phyloP scores from a whole-genome alignment of 352 stramenopile species.

The Phytophthora quininea region DNA sequence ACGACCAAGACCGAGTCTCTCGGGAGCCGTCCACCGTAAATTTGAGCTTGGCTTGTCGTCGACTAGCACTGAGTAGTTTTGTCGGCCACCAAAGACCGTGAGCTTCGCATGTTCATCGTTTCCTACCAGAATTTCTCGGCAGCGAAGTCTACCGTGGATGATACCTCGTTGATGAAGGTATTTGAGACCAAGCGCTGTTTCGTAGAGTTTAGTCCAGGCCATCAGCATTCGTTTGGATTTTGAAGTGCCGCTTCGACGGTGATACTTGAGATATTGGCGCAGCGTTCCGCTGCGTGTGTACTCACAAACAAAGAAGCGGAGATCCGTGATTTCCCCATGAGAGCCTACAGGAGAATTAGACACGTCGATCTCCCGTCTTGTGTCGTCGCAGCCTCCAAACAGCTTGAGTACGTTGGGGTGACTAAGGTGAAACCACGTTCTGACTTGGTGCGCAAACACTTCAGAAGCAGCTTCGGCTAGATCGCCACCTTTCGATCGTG shows the following conservation, averaged over 20 bases:
- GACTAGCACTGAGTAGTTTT: not conserved
- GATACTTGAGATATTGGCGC: conserved; percentile 12
- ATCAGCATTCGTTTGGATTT: not conserved
- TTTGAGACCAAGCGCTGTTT: conserved; percentile 22
- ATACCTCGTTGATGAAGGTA: conserved; percentile 30
- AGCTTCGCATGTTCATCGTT: conserved; percentile 26
- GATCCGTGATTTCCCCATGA: not conserved
- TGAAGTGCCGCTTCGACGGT: not conserved
- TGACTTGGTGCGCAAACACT: conserved; percentile 11
- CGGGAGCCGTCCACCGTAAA: conserved; percentile 23
- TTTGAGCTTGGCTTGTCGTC: not conserved
- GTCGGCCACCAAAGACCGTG: conserved; percentile 8
- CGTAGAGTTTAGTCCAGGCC: conserved; percentile 24
- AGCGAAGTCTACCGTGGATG: conserved; percentile 16
- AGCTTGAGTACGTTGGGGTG: conserved; percentile 20
- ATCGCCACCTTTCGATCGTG: not conserved
- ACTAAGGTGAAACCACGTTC: conserved; percentile 13
- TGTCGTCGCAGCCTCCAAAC: conserved; percentile 13
- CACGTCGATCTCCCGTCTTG: conserved; percentile 10
- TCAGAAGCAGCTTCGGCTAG: not conserved
- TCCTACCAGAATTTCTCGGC: conserved; percentile 21
- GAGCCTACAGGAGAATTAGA: not conserved
- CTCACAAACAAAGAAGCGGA: conserved; percentile 22
- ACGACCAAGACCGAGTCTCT: conserved; percentile 13
- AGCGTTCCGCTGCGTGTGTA: conserved; percentile 6